Conservation (phyloP, 2,329 filamentous ascomycete genomes). For the Hypoxylon sp. region DNA sequence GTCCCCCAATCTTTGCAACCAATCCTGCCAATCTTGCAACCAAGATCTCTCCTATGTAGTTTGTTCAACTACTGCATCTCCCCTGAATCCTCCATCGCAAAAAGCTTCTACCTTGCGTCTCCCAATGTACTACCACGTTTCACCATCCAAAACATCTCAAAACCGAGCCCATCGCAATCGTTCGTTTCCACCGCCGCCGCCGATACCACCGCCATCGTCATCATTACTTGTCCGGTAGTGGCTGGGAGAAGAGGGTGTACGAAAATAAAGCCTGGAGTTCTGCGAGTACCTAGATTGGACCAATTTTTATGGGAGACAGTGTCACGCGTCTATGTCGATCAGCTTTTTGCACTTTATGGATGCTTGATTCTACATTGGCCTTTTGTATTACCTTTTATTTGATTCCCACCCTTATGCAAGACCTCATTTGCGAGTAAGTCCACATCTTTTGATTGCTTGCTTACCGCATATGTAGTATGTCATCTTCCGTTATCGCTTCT, state of each 20-base stretch:
- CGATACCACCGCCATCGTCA: constrained; percentile 26
- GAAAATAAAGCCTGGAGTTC: constrained; percentile 33
- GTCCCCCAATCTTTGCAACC: constrained; percentile 27
- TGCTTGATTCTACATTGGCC: constrained; percentile 36
- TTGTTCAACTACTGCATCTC: constrained; percentile 37
- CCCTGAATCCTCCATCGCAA: constrained; percentile 36
- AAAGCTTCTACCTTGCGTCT: constrained; percentile 30
- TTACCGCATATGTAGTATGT: constrained; percentile 31
- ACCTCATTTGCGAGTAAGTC: constrained; percentile 48
- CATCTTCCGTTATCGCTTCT: constrained; percentile 36
- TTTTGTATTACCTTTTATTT: constrained; percentile 34
- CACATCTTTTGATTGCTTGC: constrained; percentile 39
- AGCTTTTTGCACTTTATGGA: constrained; percentile 36
- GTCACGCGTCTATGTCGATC: constrained; percentile 36
- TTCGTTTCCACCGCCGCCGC: constrained; percentile 29
- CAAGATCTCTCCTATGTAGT: constrained; percentile 39
- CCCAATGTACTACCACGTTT: constrained; percentile 50
- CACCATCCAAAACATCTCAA: constrained; percentile 41
- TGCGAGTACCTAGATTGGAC: constrained; percentile 18
- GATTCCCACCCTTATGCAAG: constrained; percentile 49
- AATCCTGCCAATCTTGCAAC: constrained; percentile 21
- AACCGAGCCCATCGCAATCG: constrained; percentile 38
- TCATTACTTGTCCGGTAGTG: constrained; percentile 29
- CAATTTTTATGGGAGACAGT: constrained; percentile 25
- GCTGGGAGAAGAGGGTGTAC: constrained; percentile 33